Base-by-base conservation (phyloP, 1,284 basidiomycete species). In the Irpex sp. region DNA sequence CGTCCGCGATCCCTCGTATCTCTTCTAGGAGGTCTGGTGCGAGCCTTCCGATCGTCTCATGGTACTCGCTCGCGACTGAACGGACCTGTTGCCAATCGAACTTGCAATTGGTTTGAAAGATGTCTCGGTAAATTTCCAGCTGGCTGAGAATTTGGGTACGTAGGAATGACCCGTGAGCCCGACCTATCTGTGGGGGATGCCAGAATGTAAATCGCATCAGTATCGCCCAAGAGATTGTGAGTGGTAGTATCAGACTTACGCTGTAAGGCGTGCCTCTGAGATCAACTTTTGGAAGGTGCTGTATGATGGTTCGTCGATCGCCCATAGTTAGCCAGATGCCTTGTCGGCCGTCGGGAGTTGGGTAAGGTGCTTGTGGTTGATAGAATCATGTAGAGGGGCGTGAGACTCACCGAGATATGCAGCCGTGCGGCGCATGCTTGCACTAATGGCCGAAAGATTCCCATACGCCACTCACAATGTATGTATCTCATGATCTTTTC, bases 1-100 rank as follows among this genome's bases (percentile, higher is more conserved):
- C 74, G 48, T 71, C 70, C 1, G 71, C 73, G 36, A 74, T 73
- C 8, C 73, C 74, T 19, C 67, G 66, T 64, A 77, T 75, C 63
- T 76, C 75, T 23, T 71, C 66, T 3, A 72, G 67, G 5, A 75
- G 64, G 18, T 73, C 67, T 0, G 75, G 73, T 3, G 68, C 68
- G 21, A 73, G 68, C 19, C 56, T 58, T 18, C 58, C 61, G 57
- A 75, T 69, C 12, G 69, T 66, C 1, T 58, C 59, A 19, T 65
- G 61, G 62, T 71, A 76, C 52, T 68, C 64, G 23, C 63, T 65
- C 4, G 74, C 72, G 37, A 70, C 62, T 7, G 42, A 51, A 16
- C 59, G 62, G 16, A 63, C 62, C 51, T 12, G 16, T 12, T 19
- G 58, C 74, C 74, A 76, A 39, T 72, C 66, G 56, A 74, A 70